Base-by-base conservation (phyloP, 1,284 basidiomycete species). In the Somion occarium region DNA sequence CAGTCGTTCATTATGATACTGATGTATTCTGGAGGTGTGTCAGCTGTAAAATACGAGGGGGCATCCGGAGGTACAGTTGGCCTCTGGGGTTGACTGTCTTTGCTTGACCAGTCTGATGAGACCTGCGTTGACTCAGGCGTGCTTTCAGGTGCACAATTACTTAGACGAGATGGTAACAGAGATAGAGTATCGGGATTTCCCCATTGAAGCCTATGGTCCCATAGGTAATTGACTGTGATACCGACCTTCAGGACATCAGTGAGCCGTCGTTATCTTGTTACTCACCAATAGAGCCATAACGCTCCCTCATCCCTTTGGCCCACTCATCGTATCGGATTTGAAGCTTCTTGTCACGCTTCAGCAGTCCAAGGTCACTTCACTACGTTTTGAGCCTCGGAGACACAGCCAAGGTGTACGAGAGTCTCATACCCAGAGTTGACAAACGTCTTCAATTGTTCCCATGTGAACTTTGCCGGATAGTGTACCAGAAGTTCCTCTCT, bases 1-100 rank as follows among this genome's bases (percentile, higher is more conserved):
- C 88, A 91, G 61, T 90, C 88, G 59, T 91, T 91, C 61, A 74
- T 82, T 48, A 86, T 85, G 55, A 91, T 82, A 60, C 82, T 87
- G 56, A 89, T 72, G 48, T 80, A 71, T 37, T 79, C 70, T 4
- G 73, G 59, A 1, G 83, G 76, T 11, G 79, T 80, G 56, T 84
- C 74, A 4, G 77, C 76, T 26, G 73, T 82, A 64, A 91, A 91
- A 64, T 87, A 86, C 18, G 69, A 61, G 18, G 79, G 74, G 30
- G 69, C 57, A 25, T 65, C 56, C 24, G 60, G 47, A 5, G 66
- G 63, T 13, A 68, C 56, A 1, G 54, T 56, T 12, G 67, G 65
- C 18, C 27, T 18, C 4, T 34, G 3, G 62, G 59, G 43, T 41
- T 41, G 7, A 5, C 39, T 7, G 20, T 41, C 20, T 48, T 57